Percentiles rank a stretch among this genome's conserved stretches.
Evolutionary conservation across 441 rosid species (phyloP).

Genomic region (Adansonia rubrostipa): DNA sequence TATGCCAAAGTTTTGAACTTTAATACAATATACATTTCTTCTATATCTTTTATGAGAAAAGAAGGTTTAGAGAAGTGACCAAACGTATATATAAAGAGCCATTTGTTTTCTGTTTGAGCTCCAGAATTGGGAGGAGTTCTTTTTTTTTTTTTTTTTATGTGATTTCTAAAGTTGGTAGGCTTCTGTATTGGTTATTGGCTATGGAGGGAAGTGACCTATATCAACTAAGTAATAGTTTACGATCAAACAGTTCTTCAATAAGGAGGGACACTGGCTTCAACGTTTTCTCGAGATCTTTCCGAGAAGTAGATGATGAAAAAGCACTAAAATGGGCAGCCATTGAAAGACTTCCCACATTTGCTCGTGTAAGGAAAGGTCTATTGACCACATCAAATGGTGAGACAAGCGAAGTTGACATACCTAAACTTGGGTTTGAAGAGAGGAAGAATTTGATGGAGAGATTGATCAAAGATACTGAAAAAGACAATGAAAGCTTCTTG

Average conservation of each 20-base stretch:
- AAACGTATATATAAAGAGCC: neutral
- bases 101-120: neutral
- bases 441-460: constrained; percentile 54
- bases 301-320: constrained; percentile 60
- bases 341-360: constrained; percentile 67
- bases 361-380: constrained; percentile 53
- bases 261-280: constrained; percentile 31
- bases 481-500: constrained; percentile 64
- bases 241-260: constrained; percentile 34
- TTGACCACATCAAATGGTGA: constrained; percentile 36
- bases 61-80: neutral
- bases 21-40: neutral
- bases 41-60: neutral
- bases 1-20: no score
- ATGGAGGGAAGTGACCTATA: constrained; percentile 27
- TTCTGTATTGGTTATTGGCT: neutral
- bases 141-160: neutral
- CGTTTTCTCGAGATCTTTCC: constrained; percentile 40
- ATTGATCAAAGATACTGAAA: constrained; percentile 43
- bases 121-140: neutral
- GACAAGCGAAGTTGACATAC: constrained; percentile 50
- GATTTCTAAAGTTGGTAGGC: neutral
- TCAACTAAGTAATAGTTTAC: constrained; percentile 31
- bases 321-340: constrained; percentile 70
- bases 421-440: constrained; percentile 44